Percentiles rank a stretch among this genome's conserved stretches.
phyloP scores from a whole-genome alignment of 2,329 filamentous ascomycete genomes.

The Aspergillus sp. region DNA sequence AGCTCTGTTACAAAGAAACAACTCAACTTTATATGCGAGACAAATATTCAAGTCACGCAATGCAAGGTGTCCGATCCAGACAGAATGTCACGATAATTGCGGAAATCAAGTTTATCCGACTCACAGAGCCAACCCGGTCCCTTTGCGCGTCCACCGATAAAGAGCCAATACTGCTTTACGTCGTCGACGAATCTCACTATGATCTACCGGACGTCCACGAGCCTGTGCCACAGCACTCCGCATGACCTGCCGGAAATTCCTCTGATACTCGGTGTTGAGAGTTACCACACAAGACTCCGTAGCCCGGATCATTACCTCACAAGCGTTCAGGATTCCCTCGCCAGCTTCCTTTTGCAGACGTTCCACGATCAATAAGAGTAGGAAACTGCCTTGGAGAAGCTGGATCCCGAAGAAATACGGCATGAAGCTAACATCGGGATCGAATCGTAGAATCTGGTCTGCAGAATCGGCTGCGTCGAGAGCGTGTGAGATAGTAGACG shows the following conservation, averaged over 20 bases:
- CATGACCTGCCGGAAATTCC: slow-evolving; percentile 95
- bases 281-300: slow-evolving; percentile 92
- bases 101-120: no score
- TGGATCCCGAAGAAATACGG: slow-evolving; percentile 96
- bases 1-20: no score
- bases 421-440: slow-evolving; percentile 91
- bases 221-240: slow-evolving; percentile 82
- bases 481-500: slow-evolving; percentile 79
- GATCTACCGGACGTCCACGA: slow-evolving; percentile 74
- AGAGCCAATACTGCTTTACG: slow-evolving; percentile 75
- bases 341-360: slow-evolving; percentile 80
- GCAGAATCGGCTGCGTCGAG: slow-evolving; percentile 85
- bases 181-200: slow-evolving; percentile 76
- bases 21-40: background rate
- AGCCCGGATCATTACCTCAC: slow-evolving; percentile 84
- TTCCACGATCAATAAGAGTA: slow-evolving; percentile 80
- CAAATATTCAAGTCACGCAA: no score
- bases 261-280: slow-evolving; percentile 88
- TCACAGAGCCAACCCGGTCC: slow-evolving; percentile 65
- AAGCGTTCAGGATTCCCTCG: slow-evolving; percentile 78
- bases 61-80: no score
- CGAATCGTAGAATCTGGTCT: slow-evolving; percentile 77
- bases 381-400: slow-evolving; percentile 80
- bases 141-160: slow-evolving; percentile 88
- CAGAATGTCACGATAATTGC: no score